phyloP scores from a whole-genome alignment of 768 basidiomycete species.

The Trametes punicea region DNA sequence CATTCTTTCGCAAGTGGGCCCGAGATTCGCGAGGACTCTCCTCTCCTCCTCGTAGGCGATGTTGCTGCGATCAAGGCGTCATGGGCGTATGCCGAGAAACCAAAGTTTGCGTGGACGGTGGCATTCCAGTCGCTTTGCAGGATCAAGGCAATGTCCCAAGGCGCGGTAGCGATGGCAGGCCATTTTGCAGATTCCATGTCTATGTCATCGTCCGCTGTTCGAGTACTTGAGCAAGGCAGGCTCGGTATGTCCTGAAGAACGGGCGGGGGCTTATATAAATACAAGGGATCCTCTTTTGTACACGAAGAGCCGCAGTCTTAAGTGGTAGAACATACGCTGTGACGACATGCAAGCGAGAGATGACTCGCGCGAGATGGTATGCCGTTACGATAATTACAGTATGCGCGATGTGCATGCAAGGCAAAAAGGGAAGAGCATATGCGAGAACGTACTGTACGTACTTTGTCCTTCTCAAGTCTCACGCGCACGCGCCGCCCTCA shows the following conservation, averaged over 20 bases:
- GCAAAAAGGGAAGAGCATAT: too few species aligned
- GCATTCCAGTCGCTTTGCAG: slow-evolving; percentile 50
- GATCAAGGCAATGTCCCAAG: slow-evolving; percentile 50
- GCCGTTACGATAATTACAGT: too few species aligned
- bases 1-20: slow-evolving; percentile 12
- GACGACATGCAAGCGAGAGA: too few species aligned
- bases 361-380: too few species aligned
- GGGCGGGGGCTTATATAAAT: too few species aligned
- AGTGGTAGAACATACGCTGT: too few species aligned
- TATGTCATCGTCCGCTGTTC: slow-evolving; percentile 5
- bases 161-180: slow-evolving; percentile 12
- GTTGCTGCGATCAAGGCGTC: slow-evolving; percentile 36
- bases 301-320: too few species aligned
- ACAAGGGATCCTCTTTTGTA: too few species aligned
- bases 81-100: slow-evolving; percentile 41
- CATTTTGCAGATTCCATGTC: slow-evolving; percentile 22
- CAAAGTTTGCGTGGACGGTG: slow-evolving; percentile 48
- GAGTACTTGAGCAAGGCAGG: slow-evolving; percentile 17
- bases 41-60: not conserved
- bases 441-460: too few species aligned
- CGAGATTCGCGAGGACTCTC: not conserved
- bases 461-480: too few species aligned
- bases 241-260: not conserved
- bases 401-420: too few species aligned
- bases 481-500: too few species aligned